phyloP scores from a whole-genome alignment of 352 stramenopile species.

The Globisporangium parvum region DNA sequence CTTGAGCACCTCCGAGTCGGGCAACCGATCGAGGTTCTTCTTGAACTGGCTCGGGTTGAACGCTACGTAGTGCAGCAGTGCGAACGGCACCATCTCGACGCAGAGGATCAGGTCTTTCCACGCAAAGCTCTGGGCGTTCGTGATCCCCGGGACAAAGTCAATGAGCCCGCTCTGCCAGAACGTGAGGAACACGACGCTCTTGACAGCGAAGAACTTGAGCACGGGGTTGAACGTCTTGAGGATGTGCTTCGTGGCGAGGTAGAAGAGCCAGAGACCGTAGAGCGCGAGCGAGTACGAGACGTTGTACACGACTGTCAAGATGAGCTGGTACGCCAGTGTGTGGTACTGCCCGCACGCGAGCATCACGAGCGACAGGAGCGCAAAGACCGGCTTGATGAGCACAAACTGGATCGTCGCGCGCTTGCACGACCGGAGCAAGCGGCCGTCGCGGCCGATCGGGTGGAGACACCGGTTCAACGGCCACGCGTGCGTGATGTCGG shows the following conservation, averaged over 20 bases:
- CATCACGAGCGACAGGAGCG: conserved; percentile 80
- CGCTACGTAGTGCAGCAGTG: conserved; percentile 63
- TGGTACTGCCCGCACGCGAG: conserved; percentile 73
- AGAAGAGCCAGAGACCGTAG: conserved; percentile 90
- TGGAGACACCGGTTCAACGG: conserved; percentile 69
- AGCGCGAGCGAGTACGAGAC: conserved; percentile 86
- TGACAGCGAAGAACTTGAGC: conserved; percentile 92
- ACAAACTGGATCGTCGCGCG: conserved; percentile 91
- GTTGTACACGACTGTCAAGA: conserved; percentile 88
- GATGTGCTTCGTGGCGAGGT: conserved; percentile 84
- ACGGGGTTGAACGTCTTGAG: conserved; percentile 81
- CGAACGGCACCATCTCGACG: conserved; percentile 86
- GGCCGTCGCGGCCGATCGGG: conserved; percentile 72
- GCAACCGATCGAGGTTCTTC: conserved; percentile 61
- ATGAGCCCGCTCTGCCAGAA: conserved; percentile 90
- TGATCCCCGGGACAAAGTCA: conserved; percentile 81
- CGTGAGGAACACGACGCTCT: conserved; percentile 90
- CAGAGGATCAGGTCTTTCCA: conserved; percentile 92
- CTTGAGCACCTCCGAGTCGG: conserved; percentile 79
- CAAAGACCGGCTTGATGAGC: conserved; percentile 88
- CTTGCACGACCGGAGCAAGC: conserved; percentile 84
- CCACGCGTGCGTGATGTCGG: conserved; percentile 76
- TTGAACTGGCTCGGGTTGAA: conserved; percentile 84
- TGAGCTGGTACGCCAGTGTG: conserved; percentile 70
- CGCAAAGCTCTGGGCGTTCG: conserved; percentile 74